phyloP scores from a whole-genome alignment of 495 filamentous ascomycete genomes.

The Penicillium fimorum region DNA sequence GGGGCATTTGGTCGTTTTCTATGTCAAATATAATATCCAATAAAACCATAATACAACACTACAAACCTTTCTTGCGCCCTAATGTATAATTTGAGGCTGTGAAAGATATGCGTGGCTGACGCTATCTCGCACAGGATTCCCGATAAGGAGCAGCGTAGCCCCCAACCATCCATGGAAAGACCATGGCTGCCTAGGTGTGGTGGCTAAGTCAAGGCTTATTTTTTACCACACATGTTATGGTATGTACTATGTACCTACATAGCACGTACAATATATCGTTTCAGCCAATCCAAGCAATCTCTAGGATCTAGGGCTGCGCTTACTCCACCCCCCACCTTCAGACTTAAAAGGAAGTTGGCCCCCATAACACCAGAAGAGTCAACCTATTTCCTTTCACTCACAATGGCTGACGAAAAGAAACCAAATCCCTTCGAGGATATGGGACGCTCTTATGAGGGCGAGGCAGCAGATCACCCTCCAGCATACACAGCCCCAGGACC shows the following conservation, averaged over 20 bases:
- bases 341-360: neutral
- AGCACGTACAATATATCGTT: neutral
- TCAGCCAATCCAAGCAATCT: neutral
- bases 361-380: neutral
- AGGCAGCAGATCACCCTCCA: conserved; percentile 6
- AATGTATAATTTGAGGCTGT: neutral
- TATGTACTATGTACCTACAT: no score
- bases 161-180: neutral
- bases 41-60: neutral
- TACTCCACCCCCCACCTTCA: neutral
- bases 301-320: conserved; percentile 5
- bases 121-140: conserved; percentile 9
- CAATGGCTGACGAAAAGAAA: conserved; percentile 10
- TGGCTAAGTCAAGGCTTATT: conserved; percentile 6
- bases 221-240: no score
- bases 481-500: conserved; percentile 6
- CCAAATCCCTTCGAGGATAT: conserved; percentile 6
- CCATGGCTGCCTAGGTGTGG: neutral
- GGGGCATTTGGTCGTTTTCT: neutral
- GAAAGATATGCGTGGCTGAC: neutral
- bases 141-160: conserved; percentile 1
- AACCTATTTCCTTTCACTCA: neutral
- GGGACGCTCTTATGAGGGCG: neutral
- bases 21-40: neutral
- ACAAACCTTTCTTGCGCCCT: neutral